Evolutionary conservation across 2,329 filamentous ascomycete genomes (phyloP), one percentile per base, ranked within the genome.

Genomic region (Aureobasidium musti): DNA sequence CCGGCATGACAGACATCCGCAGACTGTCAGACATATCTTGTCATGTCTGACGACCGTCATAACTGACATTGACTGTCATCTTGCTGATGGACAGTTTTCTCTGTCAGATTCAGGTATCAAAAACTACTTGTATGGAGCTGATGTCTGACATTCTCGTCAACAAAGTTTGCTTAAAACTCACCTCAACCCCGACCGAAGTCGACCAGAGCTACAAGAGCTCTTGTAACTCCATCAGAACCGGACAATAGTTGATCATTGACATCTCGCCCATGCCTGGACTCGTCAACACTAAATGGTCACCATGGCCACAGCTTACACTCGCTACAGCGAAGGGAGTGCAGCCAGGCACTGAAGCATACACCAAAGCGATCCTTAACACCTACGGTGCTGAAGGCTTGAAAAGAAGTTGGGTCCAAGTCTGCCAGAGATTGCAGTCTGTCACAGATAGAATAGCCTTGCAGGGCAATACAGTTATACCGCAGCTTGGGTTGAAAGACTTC

Each of bases 381-480:
- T 59, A 59, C 33, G 54, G 39, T 23, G 37, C 54, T 19, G 39
- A 45, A 33, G 37, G 39, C 23, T 33, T 59, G 54, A 59, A 59
- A 39, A n/a, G 13, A 33, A 59, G 54, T 19, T 64, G 60, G 60
- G 10, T 52, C 7, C 28, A 64, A 17, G 49, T 52, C n/a, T 64
- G 60, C 33, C 21, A 39, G 13, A 47, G 21, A 26, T 41, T 67
- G 8, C 17, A 63, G 13, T 28, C n/a, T 23, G 19, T 56, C 67
- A 79, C 78, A 64, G 71, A 56, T 11, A 69, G 33, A 2, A 64
- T 67, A 21, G 41, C 26, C 26, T 54, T 17, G 19, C 43, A 45
- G 6, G 47, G 37, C 21, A 52, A 45, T 30, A 39, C 26, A 13
- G 43, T 61, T 6, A 56, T 63, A 49, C 59, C 65, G 23, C 49